Evolutionary conservation across 139 green algal genomes (phyloP), one percentile per base, ranked within the genome.

Genomic region (Chlamydomonas urium): DNA sequence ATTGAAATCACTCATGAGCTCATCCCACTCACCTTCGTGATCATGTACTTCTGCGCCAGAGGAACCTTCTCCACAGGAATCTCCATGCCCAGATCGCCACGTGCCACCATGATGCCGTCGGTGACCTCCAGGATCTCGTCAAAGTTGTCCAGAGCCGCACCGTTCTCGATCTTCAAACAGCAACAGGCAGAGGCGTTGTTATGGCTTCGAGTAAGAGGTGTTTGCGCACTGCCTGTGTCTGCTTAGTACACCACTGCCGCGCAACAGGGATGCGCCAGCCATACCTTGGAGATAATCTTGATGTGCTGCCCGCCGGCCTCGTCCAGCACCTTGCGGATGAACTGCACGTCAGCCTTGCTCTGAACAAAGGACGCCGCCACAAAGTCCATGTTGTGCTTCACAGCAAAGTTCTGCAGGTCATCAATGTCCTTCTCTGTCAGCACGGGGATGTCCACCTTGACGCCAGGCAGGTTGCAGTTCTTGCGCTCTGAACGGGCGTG

Each of bases 381-480:
- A 77, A 87, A 93, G 82, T 93, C 87, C 75, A 90, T 81, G 33
- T 82, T 70, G 71, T 90, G 76, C 70, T 85, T 84, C 47, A 76
- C 76, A 38, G 66, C 71, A 58, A 89, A 91, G 42, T 88, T 76
- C 76, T 85, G 56, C 60, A 91, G 74, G 77, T 91, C 86, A 47
- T 81, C 71, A 34, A 91, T 84, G 73, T 91, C 86, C 78, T 91
- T 87, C 26, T 81, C 79, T 42, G 78, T 88, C 65, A 91, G 77
- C 62, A 91, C 85, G 26, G 85, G 85, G 33, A 94, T 84, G 62
- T 95, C 87, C 38, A 95, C 89, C 66, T 90, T 84, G 2, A 93
- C 89, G 6, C 85, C 85, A n/a, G 85, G 85, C 72, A 90, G 79
- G 75, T 90, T 90, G 85, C 82, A 79, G 81, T 86, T 89, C 72